These are phyloP conservation scores for Umbelopsis sp. DNA, from an alignment of 371 early-diverging fungal genomes.

Conservation along the genomic window DNA sequence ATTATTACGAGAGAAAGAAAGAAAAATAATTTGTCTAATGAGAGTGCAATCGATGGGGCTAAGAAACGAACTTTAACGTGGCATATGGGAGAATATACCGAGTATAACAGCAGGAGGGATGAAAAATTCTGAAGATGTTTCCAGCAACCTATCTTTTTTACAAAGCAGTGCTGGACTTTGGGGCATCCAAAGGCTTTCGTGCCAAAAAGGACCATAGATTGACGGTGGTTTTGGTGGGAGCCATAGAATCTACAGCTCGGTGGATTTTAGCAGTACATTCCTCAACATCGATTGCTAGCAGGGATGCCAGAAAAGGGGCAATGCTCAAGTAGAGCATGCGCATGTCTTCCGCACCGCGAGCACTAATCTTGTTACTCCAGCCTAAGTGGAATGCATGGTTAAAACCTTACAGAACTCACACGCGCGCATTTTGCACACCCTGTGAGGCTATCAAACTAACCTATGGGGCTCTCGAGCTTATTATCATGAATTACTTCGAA, in stretches of 20 bases:
- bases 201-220: background rate
- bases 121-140: too few relatives aligned
- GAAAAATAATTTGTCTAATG: too few relatives aligned
- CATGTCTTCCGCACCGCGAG: conserved; percentile 10
- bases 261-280: background rate
- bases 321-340: background rate
- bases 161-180: background rate
- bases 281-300: background rate
- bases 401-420: too few relatives aligned
- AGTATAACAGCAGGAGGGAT: too few relatives aligned
- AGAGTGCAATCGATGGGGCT: too few relatives aligned
- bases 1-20: too few relatives aligned
- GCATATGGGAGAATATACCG: too few relatives aligned
- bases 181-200: background rate
- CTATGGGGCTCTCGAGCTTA: background rate
- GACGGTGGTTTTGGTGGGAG: conserved; percentile 9
- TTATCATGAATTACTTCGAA: background rate
- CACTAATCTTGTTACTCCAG: background rate
- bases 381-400: background rate
- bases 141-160: background rate
- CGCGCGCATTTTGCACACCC: too few relatives aligned
- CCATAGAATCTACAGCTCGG: background rate
- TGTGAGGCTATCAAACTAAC: background rate
- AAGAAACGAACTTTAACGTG: too few relatives aligned
- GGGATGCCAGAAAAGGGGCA: background rate